Conservation (phyloP, 345 rosid genomes). For the Syzygium aqueum region DNA sequence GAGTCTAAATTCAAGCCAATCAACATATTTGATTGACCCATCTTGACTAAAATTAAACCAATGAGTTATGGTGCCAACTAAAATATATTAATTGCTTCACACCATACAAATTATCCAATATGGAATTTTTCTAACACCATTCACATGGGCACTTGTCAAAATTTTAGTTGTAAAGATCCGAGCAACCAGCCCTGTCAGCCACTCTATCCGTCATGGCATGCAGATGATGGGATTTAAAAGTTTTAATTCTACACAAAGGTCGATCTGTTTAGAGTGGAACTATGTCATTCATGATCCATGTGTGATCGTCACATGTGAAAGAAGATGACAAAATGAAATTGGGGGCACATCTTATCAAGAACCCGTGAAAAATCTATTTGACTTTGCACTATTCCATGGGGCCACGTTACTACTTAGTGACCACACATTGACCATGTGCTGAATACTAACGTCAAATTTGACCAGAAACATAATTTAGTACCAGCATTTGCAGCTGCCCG, state of each 20-base stretch:
- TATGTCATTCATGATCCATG: background rate
- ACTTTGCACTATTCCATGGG: background rate
- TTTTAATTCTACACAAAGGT: background rate
- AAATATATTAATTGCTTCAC: background rate
- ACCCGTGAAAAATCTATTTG: background rate
- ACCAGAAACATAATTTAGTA: background rate
- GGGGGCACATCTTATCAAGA: background rate
- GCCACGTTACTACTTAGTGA: background rate
- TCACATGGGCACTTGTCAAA: background rate
- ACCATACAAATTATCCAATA: rapidly evolving
- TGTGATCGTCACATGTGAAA: background rate
- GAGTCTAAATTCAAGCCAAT: rapidly evolving
- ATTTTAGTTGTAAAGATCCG: background rate
- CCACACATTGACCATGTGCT: background rate
- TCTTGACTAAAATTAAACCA: background rate
- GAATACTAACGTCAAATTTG: background rate
- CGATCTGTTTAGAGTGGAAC: background rate
- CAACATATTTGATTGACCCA: background rate
- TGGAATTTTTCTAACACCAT: background rate
- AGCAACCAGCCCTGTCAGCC: background rate
- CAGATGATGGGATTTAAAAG: background rate
- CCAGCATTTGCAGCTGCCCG: background rate
- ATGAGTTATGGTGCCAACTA: background rate
- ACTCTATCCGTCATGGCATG: background rate
- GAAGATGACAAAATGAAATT: background rate